phyloP scores from a whole-genome alignment of 129 eudicot genomes.

The Flaveria sonorensis region DNA sequence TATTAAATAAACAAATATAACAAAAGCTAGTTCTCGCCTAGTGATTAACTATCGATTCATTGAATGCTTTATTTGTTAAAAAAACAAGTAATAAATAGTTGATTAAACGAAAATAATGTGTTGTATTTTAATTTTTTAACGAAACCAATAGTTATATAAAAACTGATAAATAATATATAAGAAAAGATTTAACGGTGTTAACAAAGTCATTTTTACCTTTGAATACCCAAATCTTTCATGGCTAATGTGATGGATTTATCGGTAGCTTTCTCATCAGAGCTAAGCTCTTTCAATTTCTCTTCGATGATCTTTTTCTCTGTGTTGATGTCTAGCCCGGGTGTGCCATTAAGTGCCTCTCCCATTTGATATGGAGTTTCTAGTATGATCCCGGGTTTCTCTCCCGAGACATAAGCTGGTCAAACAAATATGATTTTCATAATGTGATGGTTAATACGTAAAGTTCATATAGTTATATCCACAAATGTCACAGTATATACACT shows the following conservation, averaged over 20 bases:
- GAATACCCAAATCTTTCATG: slow-evolving; percentile 67
- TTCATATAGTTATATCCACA: neutral
- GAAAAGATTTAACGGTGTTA: neutral
- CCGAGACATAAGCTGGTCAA: slow-evolving; percentile 58
- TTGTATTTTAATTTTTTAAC: no score
- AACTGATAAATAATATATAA: no score
- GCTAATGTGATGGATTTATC: slow-evolving; percentile 32
- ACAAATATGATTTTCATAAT: neutral
- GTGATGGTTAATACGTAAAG: neutral
- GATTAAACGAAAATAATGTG: no score
- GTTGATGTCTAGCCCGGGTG: slow-evolving; percentile 43
- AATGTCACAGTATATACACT: neutral
- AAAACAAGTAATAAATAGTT: no score
- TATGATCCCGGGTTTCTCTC: slow-evolving; percentile 59
- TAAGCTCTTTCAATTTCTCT: slow-evolving; percentile 40
- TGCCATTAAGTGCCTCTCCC: slow-evolving; percentile 64
- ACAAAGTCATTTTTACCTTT: slow-evolving; percentile 41
- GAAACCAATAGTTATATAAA: no score
- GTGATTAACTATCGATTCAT: no score
- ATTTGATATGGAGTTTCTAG: slow-evolving; percentile 46
- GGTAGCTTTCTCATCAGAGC: slow-evolving; percentile 25
- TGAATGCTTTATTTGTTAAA: no score
- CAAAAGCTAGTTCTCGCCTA: no score
- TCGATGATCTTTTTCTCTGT: slow-evolving; percentile 46
- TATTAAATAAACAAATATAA: no score